Percentiles rank a stretch among this genome's conserved stretches.
These are phyloP conservation scores for Candida freyschussii DNA, from an alignment of 1,139 yeast species.

Conservation along the genomic window DNA sequence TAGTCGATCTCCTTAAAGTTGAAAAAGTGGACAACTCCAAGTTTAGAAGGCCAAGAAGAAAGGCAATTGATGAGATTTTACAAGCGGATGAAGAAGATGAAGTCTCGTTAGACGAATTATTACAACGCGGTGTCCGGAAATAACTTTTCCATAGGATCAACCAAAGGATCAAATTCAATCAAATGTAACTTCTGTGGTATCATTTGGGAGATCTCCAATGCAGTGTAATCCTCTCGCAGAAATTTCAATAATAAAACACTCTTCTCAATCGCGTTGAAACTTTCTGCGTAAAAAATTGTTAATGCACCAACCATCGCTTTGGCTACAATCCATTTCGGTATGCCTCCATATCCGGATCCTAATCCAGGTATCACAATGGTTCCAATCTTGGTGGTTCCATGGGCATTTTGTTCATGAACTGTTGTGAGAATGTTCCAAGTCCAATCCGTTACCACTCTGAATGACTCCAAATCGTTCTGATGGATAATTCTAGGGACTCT, in stretches of 20 bases:
- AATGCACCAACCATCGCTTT: conserved; percentile 12
- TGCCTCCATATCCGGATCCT: conserved; percentile 13
- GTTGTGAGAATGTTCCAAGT: conserved; percentile 10
- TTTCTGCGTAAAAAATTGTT: conserved; percentile 4
- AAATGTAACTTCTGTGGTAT: conserved; percentile 1
- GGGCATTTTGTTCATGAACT: conserved; percentile 3
- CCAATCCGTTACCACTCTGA: conserved; percentile 12
- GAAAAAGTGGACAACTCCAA: conserved; percentile 18
- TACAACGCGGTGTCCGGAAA: conserved; percentile 9
- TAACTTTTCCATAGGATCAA: conserved; percentile 5
- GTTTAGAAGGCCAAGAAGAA: conserved; percentile 6
- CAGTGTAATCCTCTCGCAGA: conserved; percentile 7
- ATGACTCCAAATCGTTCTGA: conserved; percentile 4
- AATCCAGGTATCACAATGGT: conserved; percentile 9
- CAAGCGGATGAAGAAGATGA: conserved; percentile 18
- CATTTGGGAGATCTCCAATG: not conserved
- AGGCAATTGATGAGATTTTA: conserved; percentile 14
- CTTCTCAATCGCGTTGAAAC: conserved; percentile 4
- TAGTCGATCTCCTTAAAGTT: conserved; percentile 18
- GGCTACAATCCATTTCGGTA: conserved; percentile 8
- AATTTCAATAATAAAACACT: conserved; percentile 6
- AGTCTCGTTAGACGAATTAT: conserved; percentile 19
- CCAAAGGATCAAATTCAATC: conserved; percentile 5
- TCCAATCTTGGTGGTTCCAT: conserved; percentile 1
- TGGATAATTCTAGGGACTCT: conserved; percentile 8